Evolutionary conservation across 1,139 yeast genomes (phyloP).

Genomic region (Blastobotrys raffinosifermentans): DNA sequence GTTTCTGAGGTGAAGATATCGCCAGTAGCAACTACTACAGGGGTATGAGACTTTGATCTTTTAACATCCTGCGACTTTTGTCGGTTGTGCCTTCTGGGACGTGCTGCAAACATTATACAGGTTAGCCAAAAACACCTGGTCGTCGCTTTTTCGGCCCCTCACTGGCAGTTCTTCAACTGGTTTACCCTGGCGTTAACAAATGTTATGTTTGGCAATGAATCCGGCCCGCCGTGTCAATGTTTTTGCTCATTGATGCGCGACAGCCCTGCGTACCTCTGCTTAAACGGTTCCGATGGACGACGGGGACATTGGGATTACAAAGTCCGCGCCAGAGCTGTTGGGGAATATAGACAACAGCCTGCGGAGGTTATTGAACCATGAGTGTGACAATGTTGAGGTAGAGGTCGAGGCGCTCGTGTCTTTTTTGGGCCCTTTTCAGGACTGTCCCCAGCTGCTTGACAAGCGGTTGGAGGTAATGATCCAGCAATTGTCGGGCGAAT

Average conservation of each 20-base stretch:
- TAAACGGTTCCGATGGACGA: constrained; percentile 8
- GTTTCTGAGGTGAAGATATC: constrained; percentile 25
- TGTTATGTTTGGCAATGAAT: too few relatives aligned
- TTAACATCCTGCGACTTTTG: too few relatives aligned
- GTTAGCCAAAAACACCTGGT: too few relatives aligned
- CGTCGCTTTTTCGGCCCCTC: too few relatives aligned
- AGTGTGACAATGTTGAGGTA: constrained; percentile 2
- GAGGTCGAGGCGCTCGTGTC: constrained; percentile 7
- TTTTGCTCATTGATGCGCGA: too few relatives aligned
- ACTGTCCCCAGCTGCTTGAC: constrained; percentile 35
- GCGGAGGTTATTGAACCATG: constrained; percentile 3
- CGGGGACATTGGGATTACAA: constrained; percentile 18
- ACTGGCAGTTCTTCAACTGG: too few relatives aligned
- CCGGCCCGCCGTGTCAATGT: too few relatives aligned
- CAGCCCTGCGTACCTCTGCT: too few relatives aligned
- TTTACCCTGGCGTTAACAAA: too few relatives aligned
- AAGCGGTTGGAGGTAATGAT: constrained; percentile 23
- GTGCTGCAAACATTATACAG: too few relatives aligned
- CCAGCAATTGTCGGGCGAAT: constrained; percentile 14
- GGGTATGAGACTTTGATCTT: too few relatives aligned
- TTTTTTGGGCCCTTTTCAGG: constrained; percentile 30
- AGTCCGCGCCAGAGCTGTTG: constrained; percentile 20
- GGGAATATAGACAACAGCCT: constrained; percentile 9
- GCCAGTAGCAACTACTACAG: constrained; percentile 12
- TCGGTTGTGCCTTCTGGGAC: too few relatives aligned